Conservation (phyloP, 139 green algal species). For the Micromonas pusilla region DNA sequence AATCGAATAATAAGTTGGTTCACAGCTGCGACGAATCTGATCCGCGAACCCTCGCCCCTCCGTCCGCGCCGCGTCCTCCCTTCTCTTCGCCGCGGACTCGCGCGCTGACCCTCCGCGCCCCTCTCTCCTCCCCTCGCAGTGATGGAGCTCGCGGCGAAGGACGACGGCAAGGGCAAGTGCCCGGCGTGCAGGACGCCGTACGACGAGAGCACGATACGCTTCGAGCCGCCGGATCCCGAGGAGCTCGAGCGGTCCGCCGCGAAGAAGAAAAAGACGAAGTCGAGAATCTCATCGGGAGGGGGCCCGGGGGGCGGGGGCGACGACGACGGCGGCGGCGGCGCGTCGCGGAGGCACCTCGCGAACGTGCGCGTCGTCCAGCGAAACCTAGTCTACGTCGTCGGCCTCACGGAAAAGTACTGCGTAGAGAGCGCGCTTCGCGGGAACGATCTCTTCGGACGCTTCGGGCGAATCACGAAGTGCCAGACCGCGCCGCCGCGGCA, state of each 20-base stretch:
- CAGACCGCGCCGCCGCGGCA: slow-evolving; percentile 21
- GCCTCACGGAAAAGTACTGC: slow-evolving; percentile 69
- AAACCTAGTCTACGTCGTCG: slow-evolving; percentile 87
- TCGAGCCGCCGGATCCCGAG: slow-evolving; percentile 41
- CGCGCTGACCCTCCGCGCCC: not conserved
- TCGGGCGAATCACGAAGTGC: slow-evolving; percentile 65
- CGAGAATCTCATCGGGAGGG: not conserved
- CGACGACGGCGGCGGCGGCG: not conserved
- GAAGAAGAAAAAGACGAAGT: slow-evolving; percentile 41
- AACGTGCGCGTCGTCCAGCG: slow-evolving; percentile 84
- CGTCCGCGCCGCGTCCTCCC: not conserved
- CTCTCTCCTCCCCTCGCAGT: slow-evolving; percentile 38
- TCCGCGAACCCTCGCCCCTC: not conserved
- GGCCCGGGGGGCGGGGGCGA: not conserved
- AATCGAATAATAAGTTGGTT: too few relatives aligned
- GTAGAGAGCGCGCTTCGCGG: slow-evolving; percentile 60
- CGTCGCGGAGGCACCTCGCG: slow-evolving; percentile 42
- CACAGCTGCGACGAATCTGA: too few relatives aligned
- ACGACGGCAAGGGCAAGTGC: slow-evolving; percentile 56
- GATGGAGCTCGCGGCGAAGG: slow-evolving; percentile 68
- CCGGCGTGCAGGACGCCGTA: slow-evolving; percentile 74
- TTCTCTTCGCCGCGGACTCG: not conserved
- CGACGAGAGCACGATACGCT: slow-evolving; percentile 66
- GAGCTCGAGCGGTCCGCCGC: slow-evolving; percentile 38
- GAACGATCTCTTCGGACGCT: slow-evolving; percentile 71